phyloP scores from a whole-genome alignment of 345 rosid species.

The thale cress (Arabidopsis thaliana) region DNA sequence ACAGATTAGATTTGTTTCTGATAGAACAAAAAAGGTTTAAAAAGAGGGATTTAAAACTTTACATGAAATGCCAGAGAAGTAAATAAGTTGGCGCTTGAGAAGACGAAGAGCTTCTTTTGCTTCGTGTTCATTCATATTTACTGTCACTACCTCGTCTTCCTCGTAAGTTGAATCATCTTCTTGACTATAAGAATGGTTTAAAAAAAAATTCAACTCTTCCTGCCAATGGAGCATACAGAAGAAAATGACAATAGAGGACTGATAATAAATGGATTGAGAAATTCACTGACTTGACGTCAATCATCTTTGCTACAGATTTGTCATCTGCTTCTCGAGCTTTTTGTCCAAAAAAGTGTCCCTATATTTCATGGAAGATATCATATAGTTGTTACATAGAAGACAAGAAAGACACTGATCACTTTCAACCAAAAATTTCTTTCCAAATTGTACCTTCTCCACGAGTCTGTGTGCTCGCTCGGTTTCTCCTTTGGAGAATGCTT shows the following conservation, averaged over 20 bases:
- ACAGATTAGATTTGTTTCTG: constrained; percentile 16
- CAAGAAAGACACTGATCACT: constrained; percentile 6
- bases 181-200: constrained; percentile 38
- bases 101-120: constrained; percentile 58
- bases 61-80: constrained; percentile 66
- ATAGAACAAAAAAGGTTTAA: neutral
- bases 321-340: constrained; percentile 70
- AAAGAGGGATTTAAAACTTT: constrained; percentile 31
- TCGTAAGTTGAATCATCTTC: constrained; percentile 39
- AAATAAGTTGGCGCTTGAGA: constrained; percentile 56
- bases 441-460: constrained; percentile 50
- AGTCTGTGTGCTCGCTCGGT: constrained; percentile 58
- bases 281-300: constrained; percentile 55
- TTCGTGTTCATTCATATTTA: constrained; percentile 54
- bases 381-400: constrained; percentile 20
- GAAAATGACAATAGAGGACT: constrained; percentile 16
- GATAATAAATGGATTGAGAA: constrained; percentile 12
- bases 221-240: constrained; percentile 34
- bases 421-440: constrained; percentile 10
- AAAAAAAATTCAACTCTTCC: constrained; percentile 25
- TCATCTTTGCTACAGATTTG: constrained; percentile 57
- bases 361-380: constrained; percentile 37
- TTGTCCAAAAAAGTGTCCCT: constrained; percentile 62
- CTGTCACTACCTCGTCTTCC: constrained; percentile 50
- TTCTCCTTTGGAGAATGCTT: constrained; percentile 59